These are phyloP conservation scores for Trichosporon ovoides DNA, from an alignment of 1,284 basidiomycete species.

Conservation along the genomic window DNA sequence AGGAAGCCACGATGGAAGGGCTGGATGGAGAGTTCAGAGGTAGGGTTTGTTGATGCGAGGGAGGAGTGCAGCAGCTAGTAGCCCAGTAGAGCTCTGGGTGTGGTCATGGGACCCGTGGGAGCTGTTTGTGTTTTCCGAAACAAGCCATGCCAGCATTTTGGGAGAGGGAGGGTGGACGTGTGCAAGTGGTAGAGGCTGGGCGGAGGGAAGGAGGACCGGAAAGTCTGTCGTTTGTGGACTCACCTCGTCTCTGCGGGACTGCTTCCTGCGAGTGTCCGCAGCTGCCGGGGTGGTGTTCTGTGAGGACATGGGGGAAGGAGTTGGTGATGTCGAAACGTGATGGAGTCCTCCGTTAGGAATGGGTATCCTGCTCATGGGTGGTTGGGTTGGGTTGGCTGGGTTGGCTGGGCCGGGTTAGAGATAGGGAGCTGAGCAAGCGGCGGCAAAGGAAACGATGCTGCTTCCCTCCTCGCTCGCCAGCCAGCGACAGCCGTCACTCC, in stretches of 20 bases:
- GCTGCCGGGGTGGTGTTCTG: conserved; percentile 51
- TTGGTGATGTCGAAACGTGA: conserved; percentile 44
- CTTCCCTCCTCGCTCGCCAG: no score
- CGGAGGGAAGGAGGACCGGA: no score
- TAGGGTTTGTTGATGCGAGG: not conserved
- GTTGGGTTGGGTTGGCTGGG: not conserved
- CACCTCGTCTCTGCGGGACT: conserved; percentile 86
- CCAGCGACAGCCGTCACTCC: no score
- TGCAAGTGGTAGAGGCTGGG: not conserved
- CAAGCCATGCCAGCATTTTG: not conserved
- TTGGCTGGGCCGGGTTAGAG: no score
- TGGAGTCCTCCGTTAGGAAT: conserved; percentile 16
- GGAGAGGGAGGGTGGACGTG: not conserved
- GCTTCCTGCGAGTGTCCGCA: conserved; percentile 76
- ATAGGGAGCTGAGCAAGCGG: not conserved
- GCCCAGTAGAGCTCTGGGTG: not conserved
- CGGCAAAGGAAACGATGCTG: not conserved
- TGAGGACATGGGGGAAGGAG: conserved; percentile 55
- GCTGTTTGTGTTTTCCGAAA: not conserved
- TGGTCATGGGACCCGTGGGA: no score
- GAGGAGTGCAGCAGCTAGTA: no score
- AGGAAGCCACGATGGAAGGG: not conserved
- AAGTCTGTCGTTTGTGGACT: conserved; percentile 37
- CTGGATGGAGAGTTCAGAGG: not conserved
- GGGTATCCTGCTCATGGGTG: conserved; percentile 21